Percentiles rank a stretch among this genome's conserved stretches.
These are phyloP conservation scores for Macroventuria anomochaeta DNA, from an alignment of 2,329 filamentous ascomycete species.

Conservation along the genomic window DNA sequence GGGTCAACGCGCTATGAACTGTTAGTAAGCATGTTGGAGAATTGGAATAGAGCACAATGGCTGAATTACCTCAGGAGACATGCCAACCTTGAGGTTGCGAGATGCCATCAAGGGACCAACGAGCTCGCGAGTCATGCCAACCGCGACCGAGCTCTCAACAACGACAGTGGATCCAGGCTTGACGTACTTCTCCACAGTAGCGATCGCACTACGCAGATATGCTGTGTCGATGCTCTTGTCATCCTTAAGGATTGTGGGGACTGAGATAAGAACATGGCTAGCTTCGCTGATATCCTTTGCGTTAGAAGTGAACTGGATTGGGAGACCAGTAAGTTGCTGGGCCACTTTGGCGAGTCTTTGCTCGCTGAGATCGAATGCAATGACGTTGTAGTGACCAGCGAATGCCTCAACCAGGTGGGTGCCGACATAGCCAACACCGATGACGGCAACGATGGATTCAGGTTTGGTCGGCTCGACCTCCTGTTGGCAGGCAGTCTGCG, in stretches of 20 bases:
- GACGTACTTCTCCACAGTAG: not conserved
- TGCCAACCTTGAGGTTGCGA: conserved; percentile 36
- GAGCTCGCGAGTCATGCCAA: conserved; percentile 62
- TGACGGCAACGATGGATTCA: not conserved
- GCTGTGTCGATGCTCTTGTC: not conserved
- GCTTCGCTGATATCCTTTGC: not conserved
- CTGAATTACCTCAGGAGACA: conserved; percentile 37
- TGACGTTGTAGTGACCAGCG: not conserved
- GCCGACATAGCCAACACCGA: not conserved
- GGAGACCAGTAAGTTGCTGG: not conserved
- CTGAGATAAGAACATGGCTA: not conserved
- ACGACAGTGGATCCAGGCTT: conserved; percentile 56
- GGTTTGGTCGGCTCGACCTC: not conserved
- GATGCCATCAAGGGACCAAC: conserved; percentile 51
- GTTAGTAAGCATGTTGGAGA: too few species aligned
- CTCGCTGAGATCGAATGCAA: not conserved
- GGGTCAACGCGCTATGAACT: conserved; percentile 54
- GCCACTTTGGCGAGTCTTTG: not conserved
- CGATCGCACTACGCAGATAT: not conserved
- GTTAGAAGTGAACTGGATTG: not conserved
- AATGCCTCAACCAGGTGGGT: not conserved
- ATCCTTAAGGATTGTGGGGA: not conserved
- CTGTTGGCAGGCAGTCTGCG: too few species aligned
- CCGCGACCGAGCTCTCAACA: conserved; percentile 62
- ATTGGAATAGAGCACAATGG: too few species aligned